Conservation (phyloP, 2,329 filamentous ascomycete genomes). For the Beauveria sp. region DNA sequence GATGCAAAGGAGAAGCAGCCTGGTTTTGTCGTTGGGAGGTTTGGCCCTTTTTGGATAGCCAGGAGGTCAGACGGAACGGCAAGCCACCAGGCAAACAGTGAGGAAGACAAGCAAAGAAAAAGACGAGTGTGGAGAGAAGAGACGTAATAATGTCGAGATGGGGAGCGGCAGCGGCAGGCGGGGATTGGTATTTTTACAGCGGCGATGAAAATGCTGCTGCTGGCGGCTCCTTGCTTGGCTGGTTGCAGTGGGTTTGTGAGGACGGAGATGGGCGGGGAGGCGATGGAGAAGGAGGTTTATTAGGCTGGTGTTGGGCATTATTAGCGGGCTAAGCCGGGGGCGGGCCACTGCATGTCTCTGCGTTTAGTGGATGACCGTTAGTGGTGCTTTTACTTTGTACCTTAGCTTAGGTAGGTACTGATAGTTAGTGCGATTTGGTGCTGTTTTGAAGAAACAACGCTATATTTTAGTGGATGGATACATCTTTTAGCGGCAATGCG, state of each 20-base stretch:
- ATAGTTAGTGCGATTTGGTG: background rate
- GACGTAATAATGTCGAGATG: background rate
- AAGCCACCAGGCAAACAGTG: background rate
- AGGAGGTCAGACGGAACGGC: background rate
- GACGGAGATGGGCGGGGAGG: conserved; percentile 1
- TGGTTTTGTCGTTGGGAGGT: background rate
- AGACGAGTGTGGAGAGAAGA: background rate
- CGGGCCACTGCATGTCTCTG: background rate
- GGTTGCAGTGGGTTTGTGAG: background rate
- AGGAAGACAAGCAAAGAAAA: background rate
- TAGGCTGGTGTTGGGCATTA: background rate
- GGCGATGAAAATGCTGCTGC: too few relatives aligned
- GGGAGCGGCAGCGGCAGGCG: background rate
- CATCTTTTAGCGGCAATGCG: too few relatives aligned
- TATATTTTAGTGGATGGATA: background rate
- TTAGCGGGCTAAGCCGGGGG: background rate
- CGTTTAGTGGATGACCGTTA: background rate
- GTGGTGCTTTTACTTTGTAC: background rate
- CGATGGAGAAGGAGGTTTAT: background rate
- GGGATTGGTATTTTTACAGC: background rate
- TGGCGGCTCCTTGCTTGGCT: background rate
- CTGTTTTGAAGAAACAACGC: background rate
- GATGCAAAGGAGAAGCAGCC: conserved; percentile 4
- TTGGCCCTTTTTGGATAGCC: background rate
- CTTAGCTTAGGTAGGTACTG: too few relatives aligned